Conservation (phyloP, 2,329 filamentous ascomycete genomes). For the Epichloe elymi region DNA sequence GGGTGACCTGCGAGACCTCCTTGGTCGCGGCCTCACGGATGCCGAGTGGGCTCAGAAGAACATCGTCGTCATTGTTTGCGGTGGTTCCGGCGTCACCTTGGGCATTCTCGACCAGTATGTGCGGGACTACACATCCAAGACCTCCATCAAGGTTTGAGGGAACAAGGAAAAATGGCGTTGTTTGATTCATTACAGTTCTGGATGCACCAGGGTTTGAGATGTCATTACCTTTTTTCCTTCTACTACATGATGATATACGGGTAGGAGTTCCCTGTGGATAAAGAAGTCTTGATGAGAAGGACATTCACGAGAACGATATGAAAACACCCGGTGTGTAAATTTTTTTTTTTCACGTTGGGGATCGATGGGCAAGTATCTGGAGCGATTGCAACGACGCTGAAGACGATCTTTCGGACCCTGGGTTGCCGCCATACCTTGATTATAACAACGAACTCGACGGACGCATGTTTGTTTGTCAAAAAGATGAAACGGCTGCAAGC, state of each 20-base stretch:
- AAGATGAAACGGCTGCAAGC: not conserved
- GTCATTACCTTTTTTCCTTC: not conserved
- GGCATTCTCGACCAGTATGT: slow-evolving; percentile 47
- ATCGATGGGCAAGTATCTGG: too few relatives aligned
- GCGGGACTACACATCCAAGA: slow-evolving; percentile 26
- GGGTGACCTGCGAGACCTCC: slow-evolving; percentile 44
- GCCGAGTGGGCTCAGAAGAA: slow-evolving; percentile 52
- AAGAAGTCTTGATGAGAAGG: slow-evolving; percentile 5
- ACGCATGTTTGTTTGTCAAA: not conserved
- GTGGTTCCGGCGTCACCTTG: slow-evolving; percentile 55
- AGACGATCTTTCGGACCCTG: too few relatives aligned
- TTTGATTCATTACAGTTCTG: not conserved
- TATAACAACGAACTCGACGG: too few relatives aligned
- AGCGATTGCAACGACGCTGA: too few relatives aligned
- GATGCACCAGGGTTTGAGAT: slow-evolving; percentile 1
- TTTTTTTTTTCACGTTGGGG: too few relatives aligned
- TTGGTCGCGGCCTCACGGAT: slow-evolving; percentile 39
- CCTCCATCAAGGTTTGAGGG: slow-evolving; percentile 18
- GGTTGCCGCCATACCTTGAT: too few relatives aligned
- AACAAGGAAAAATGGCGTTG: slow-evolving; percentile 1
- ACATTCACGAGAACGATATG: slow-evolving; percentile 1
- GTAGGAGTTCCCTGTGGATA: not conserved
- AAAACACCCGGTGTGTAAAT: not conserved
- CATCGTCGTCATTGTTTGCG: slow-evolving; percentile 77
- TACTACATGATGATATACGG: not conserved